phyloP scores from a whole-genome alignment of 2,329 filamentous ascomycete species.

The Thelonectria olida region DNA sequence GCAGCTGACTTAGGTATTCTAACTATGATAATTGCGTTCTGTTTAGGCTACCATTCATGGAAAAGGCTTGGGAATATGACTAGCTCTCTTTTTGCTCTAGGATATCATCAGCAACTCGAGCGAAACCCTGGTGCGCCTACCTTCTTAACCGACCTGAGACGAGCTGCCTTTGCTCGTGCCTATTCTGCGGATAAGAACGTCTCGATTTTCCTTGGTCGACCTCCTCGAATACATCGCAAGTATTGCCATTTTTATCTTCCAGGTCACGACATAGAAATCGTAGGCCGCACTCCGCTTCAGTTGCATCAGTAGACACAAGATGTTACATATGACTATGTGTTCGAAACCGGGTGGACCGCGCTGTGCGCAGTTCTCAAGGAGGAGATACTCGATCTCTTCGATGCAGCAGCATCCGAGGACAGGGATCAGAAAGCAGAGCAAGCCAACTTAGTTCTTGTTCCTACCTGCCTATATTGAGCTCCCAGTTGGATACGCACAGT shows the following conservation, averaged over 20 bases:
- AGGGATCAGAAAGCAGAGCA: neutral
- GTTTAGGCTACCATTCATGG: slow-evolving; percentile 56
- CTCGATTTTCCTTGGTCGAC: slow-evolving; percentile 59
- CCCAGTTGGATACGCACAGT: neutral
- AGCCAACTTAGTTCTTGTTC: neutral
- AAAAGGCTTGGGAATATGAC: slow-evolving; percentile 56
- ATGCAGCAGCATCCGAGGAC: neutral
- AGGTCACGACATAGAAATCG: neutral
- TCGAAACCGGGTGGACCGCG: slow-evolving; percentile 20
- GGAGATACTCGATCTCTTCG: slow-evolving; percentile 16
- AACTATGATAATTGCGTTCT: too few species aligned
- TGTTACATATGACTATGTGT: neutral
- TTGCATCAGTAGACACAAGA: slow-evolving; percentile 7
- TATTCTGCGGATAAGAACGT: slow-evolving; percentile 58
- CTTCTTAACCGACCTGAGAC: slow-evolving; percentile 53
- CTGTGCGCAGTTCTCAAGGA: slow-evolving; percentile 23
- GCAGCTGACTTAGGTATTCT: too few species aligned
- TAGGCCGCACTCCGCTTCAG: neutral
- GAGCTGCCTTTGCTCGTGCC: slow-evolving; percentile 50
- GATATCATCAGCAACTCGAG: slow-evolving; percentile 52
- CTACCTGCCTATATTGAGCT: neutral
- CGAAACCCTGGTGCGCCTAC: slow-evolving; percentile 39
- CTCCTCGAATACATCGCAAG: slow-evolving; percentile 54
- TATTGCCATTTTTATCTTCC: slow-evolving; percentile 49
- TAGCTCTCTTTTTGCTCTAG: slow-evolving; percentile 56